These are phyloP conservation scores for Syncephalis plumigaleata DNA, from an alignment of 371 early-diverging fungal species.

Conservation along the genomic window DNA sequence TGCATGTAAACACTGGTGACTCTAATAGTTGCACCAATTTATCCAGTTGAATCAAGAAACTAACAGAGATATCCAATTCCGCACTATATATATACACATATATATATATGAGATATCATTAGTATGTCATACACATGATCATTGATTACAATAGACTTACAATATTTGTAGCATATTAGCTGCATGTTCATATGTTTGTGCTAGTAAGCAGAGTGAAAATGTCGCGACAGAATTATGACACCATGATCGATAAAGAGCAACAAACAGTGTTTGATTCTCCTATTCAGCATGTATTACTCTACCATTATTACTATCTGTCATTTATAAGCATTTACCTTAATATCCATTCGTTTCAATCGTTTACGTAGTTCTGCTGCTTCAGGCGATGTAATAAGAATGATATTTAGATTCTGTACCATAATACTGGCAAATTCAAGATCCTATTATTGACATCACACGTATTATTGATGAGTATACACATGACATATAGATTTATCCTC, in stretches of 20 bases:
- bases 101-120: neutral
- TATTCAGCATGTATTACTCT: conserved; percentile 3
- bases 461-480: conserved; percentile 1
- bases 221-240: conserved; percentile 79
- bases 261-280: conserved; percentile 55
- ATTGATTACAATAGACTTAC: conserved; percentile 17
- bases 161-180: conserved; percentile 56
- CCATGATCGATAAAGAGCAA: conserved; percentile 71
- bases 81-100: conserved; percentile 33
- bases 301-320: neutral
- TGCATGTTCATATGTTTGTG: conserved; percentile 81
- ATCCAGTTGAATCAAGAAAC: conserved; percentile 75
- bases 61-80: conserved; percentile 83
- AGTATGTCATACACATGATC: neutral
- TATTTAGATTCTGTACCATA: conserved; percentile 86
- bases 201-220: conserved; percentile 71
- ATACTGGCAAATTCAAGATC: conserved; percentile 74
- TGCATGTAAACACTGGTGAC: conserved; percentile 82
- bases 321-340: conserved; percentile 14
- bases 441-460: too few relatives aligned
- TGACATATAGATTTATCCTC: neutral
- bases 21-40: conserved; percentile 89
- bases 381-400: conserved; percentile 78
- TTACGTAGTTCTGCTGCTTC: conserved; percentile 66
- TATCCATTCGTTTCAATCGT: conserved; percentile 47